Base-by-base conservation (phyloP, 148 eudicot genomes). In the Agrostemma githago region DNA sequence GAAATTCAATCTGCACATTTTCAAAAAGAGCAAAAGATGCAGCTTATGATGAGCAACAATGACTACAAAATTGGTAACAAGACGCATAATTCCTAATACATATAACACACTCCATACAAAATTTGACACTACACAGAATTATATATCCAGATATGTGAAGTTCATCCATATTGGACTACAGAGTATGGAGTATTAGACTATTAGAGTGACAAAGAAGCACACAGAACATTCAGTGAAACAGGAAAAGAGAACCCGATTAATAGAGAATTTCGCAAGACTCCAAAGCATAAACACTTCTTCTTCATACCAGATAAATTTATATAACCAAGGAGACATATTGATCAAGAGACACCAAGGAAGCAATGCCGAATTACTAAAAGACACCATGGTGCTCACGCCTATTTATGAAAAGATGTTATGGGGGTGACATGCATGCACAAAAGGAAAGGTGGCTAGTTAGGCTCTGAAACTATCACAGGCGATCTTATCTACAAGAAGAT, bases 1-100 rank as follows among this genome's bases (percentile, higher is more conserved):
- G 99, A 85, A 92, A 95, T 57, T 69, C 89, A 86, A 95, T 83
- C 99, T 95, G 83, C 74, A 15, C 5, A 80, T 41, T 21, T 48
- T 54, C 54, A 48, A 9, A 8, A 8, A 48, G 34, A 41, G 4
- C 46, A 17, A 19, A 66, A 48, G 62, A 11, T 59, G 40, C 20
- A 59, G 40, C 51, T 34, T 61, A 58, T 60, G 42, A 66, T 43
- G 44, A 42, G 62, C 15, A 70, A 19, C 68, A 72, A 20, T 20
- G 42, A 72, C 48, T 51, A 38, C 34, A 57, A 60, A 48, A 16
- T 46, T 17, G 66, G 48, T 37, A 20, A 70, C 62, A 11, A 62
- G 11, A 43, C 11, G 8, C 20, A 17, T 57, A 57, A 11, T 16
- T 58, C 21, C 17, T 11, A 16, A 58, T 58, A 58, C 61, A 17